phyloP scores from a whole-genome alignment of 1,284 basidiomycete genomes.

The Ceratobasidium theobromae region DNA sequence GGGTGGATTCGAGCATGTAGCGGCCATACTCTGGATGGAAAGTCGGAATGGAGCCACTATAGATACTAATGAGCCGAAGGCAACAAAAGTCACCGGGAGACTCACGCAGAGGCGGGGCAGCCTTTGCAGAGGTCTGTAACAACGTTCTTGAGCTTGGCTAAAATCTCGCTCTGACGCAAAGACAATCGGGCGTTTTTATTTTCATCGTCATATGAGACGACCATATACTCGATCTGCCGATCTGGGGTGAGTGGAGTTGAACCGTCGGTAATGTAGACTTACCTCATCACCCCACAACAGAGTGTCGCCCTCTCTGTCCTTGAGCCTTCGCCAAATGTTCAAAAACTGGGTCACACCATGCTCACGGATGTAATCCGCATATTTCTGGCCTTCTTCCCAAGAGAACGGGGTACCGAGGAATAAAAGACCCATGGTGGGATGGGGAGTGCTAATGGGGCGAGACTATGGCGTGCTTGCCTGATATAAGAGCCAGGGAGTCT shows the following conservation, averaged over 20 bases:
- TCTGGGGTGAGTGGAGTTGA: not conserved
- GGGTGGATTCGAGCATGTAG: constrained; percentile 98
- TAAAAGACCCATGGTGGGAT: constrained; percentile 79
- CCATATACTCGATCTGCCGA: constrained; percentile 95
- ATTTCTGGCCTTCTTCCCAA: constrained; percentile 88
- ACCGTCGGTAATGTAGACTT: constrained; percentile 36
- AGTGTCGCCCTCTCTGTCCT: constrained; percentile 89
- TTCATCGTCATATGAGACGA: constrained; percentile 81
- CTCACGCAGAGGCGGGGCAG: constrained; percentile 29
- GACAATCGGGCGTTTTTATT: constrained; percentile 84
- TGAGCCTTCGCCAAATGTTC: constrained; percentile 87
- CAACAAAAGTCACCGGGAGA: not conserved
- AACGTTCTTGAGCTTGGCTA: constrained; percentile 63
- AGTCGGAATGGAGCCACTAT: constrained; percentile 77
- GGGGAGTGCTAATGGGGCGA: not conserved
- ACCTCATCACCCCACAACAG: constrained; percentile 99
- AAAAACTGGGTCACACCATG: constrained; percentile 97
- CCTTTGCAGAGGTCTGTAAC: constrained; percentile 31
- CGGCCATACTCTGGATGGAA: constrained; percentile 99
- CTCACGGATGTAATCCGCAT: constrained; percentile 86
- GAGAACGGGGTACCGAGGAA: constrained; percentile 91
- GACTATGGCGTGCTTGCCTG: not conserved
- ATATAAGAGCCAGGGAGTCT: not conserved
- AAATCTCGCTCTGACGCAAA: constrained; percentile 90
- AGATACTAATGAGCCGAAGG: not conserved